These are phyloP conservation scores for Salix brachista DNA, from an alignment of 345 rosid species.

Conservation along the genomic window DNA sequence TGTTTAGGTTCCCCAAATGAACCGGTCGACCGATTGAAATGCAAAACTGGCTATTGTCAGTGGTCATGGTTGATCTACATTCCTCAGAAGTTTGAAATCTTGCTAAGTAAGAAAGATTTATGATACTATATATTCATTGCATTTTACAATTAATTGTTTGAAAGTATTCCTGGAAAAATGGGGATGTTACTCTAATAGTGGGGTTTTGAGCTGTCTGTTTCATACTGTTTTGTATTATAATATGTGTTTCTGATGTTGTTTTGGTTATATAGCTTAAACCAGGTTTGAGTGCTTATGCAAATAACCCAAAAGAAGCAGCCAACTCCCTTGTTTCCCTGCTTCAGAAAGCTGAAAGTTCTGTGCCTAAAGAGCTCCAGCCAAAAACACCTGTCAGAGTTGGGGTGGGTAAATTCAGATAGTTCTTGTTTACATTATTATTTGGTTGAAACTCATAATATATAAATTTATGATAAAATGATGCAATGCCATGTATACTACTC, in stretches of 20 bases:
- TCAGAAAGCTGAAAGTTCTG: slow-evolving; percentile 79
- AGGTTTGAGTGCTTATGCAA: slow-evolving; percentile 82
- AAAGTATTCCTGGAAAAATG: too few species aligned
- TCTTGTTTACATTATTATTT: background rate
- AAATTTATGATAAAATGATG: background rate
- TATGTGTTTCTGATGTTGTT: slow-evolving; percentile 5
- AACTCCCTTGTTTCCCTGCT: slow-evolving; percentile 62
- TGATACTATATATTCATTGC: too few species aligned
- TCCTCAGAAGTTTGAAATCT: too few species aligned
- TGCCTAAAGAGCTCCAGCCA: slow-evolving; percentile 65
- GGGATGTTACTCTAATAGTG: too few species aligned
- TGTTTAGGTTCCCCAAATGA: too few species aligned
- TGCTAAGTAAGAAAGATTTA: too few species aligned
- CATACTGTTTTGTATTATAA: too few species aligned
- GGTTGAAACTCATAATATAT: background rate
- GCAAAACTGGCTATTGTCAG: too few species aligned
- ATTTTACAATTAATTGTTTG: too few species aligned
- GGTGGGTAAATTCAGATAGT: slow-evolving; percentile 40
- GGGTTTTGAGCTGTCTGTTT: background rate
- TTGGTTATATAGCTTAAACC: slow-evolving; percentile 55
- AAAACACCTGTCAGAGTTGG: slow-evolving; percentile 98
- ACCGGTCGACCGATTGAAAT: too few species aligned
- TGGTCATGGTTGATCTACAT: too few species aligned
- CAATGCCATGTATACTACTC: background rate
- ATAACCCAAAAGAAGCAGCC: slow-evolving; percentile 68